phyloP scores from a whole-genome alignment of 164 flowering plant species.

The Vitis riparia region DNA sequence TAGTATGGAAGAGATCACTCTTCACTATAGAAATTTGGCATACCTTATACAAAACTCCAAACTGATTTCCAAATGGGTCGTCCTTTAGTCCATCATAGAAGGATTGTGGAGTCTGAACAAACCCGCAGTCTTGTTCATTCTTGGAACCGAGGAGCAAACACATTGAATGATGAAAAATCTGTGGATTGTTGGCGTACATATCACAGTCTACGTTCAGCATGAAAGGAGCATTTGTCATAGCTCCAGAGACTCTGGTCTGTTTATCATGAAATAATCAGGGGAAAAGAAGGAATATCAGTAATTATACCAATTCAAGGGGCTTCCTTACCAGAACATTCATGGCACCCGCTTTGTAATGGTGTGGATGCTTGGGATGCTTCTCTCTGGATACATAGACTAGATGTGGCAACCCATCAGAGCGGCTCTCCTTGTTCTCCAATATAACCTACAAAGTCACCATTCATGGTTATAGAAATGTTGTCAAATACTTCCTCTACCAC shows the following conservation, averaged over 20 bases:
- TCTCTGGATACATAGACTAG: slow-evolving; percentile 64
- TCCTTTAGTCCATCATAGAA: slow-evolving; percentile 48
- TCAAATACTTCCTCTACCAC: too few species aligned
- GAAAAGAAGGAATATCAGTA: neutral
- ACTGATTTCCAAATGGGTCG: slow-evolving; percentile 50
- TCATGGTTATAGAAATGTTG: too few species aligned
- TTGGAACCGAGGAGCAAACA: slow-evolving; percentile 41
- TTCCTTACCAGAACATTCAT: slow-evolving; percentile 60
- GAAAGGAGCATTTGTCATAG: slow-evolving; percentile 72
- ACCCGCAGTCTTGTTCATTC: slow-evolving; percentile 33
- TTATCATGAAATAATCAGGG: neutral
- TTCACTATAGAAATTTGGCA: neutral
- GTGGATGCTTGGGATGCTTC: slow-evolving; percentile 53
- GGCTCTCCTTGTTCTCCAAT: slow-evolving; percentile 46
- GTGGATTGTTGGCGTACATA: slow-evolving; percentile 61
- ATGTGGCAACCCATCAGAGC: slow-evolving; percentile 43
- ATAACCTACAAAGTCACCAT: slow-evolving; percentile 30
- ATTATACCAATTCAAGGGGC: too few species aligned
- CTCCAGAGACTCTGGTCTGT: slow-evolving; percentile 65
- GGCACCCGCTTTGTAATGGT: slow-evolving; percentile 77
- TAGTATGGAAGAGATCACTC: too few species aligned
- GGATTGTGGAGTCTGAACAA: slow-evolving; percentile 51
- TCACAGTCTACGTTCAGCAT: slow-evolving; percentile 79
- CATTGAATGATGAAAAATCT: slow-evolving; percentile 51
- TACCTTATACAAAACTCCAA: slow-evolving; percentile 22